These are phyloP conservation scores for Hamamelis virginiana DNA, from an alignment of 164 flowering plant species.

Conservation along the genomic window DNA sequence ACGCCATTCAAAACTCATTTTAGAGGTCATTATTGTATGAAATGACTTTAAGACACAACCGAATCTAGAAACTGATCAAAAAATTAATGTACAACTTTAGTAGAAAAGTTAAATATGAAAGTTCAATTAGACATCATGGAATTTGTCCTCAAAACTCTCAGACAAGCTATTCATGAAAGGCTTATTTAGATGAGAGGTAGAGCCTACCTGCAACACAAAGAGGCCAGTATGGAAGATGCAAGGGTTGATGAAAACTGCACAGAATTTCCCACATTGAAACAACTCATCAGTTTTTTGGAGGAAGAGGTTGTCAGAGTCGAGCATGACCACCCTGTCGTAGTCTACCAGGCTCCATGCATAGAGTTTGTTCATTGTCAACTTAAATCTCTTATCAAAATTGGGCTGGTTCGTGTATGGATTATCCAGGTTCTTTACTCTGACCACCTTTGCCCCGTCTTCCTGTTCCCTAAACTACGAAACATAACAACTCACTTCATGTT, in stretches of 20 bases:
- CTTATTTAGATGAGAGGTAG: no score
- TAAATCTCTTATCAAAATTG: slow-evolving; percentile 62
- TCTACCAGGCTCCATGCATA: slow-evolving; percentile 87
- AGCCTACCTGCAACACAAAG: slow-evolving; percentile 81
- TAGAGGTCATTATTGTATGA: no score
- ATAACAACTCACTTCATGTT: no score
- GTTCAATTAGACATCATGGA: no score
- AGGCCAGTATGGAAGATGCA: slow-evolving; percentile 99
- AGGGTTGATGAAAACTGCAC: slow-evolving; percentile 98
- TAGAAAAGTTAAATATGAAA: not conserved
- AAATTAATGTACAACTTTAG: not conserved
- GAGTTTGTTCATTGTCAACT: slow-evolving; percentile 82
- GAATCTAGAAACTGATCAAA: no score
- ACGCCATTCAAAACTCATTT: no score
- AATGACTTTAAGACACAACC: no score
- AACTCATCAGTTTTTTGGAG: slow-evolving; percentile 80
- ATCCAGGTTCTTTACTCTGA: slow-evolving; percentile 70
- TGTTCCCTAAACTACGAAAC: slow-evolving; percentile 45
- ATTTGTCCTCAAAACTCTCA: no score
- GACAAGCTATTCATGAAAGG: no score
- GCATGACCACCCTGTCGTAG: slow-evolving; percentile 93
- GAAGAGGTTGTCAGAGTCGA: slow-evolving; percentile 92
- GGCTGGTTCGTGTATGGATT: slow-evolving; percentile 67
- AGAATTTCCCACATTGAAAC: slow-evolving; percentile 94
- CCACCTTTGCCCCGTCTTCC: slow-evolving; percentile 92